A percentile compares a stretch with the other conserved stretches of the same genome.
phyloP scores from a whole-genome alignment of 208 protist genomes.

The Leishmania tropica region DNA sequence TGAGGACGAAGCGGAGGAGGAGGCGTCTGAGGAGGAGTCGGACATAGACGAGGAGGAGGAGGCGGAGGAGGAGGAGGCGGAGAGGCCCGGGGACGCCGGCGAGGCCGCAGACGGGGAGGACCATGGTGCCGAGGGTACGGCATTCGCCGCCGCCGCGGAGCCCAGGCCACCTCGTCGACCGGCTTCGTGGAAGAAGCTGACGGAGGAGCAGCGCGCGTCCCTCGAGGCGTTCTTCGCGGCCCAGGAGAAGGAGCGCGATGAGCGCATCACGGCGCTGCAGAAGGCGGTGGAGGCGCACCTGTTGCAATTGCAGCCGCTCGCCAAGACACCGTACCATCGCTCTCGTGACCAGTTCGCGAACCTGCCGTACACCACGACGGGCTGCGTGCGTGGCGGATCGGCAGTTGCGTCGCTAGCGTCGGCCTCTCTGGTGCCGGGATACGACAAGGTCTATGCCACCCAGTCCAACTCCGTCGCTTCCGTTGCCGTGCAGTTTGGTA shows the following conservation, averaged over 20 bases:
- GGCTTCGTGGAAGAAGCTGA: slow-evolving; percentile 40
- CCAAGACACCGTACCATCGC: slow-evolving; percentile 55
- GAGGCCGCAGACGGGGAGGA: slow-evolving; percentile 24
- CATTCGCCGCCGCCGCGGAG: background rate
- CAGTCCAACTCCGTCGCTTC: slow-evolving; percentile 45
- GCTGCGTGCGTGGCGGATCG: slow-evolving; percentile 22
- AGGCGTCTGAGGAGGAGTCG: slow-evolving; percentile 35
- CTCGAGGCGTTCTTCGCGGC: slow-evolving; percentile 38
- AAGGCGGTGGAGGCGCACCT: slow-evolving; percentile 37
- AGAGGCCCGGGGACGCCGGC: slow-evolving; percentile 6
- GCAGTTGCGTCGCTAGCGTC: slow-evolving; percentile 43
- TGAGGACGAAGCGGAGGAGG: slow-evolving; percentile 43
- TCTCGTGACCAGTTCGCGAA: slow-evolving; percentile 51
- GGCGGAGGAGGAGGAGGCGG: slow-evolving; percentile 20
- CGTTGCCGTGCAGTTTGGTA: slow-evolving; percentile 47
- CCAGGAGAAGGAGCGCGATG: slow-evolving; percentile 56
- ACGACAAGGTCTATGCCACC: slow-evolving; percentile 48
- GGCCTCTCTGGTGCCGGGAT: slow-evolving; percentile 13
- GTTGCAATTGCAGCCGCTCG: slow-evolving; percentile 31
- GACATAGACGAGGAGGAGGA: slow-evolving; percentile 33
- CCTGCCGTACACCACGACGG: slow-evolving; percentile 56
- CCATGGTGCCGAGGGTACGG: background rate
- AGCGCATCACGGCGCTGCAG: slow-evolving; percentile 37
- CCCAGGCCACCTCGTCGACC: slow-evolving; percentile 16
- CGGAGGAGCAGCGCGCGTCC: slow-evolving; percentile 51